Evolutionary conservation across 495 filamentous ascomycete species (phyloP).

Genomic region (Lindgomyces ingoldianus): DNA sequence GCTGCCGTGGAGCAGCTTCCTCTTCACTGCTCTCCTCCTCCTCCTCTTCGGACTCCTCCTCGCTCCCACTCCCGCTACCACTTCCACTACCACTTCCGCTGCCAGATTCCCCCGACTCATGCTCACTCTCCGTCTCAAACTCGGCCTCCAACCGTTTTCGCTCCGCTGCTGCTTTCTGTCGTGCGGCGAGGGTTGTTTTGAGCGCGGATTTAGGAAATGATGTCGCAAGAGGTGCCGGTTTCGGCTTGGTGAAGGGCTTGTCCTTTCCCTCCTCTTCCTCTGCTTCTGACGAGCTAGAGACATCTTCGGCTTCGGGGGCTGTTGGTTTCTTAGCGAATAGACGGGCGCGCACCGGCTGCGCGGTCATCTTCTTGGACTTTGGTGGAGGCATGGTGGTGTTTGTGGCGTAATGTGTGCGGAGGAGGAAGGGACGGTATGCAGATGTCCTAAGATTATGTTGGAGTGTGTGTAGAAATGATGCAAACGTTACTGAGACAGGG

Average conservation of each 20-base stretch:
- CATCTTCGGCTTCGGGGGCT: constrained; percentile 62
- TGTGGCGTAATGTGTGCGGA: neutral
- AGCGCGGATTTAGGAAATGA: constrained; percentile 55
- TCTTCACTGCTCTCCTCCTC: constrained; percentile 64
- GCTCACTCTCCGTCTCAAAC: constrained; percentile 41
- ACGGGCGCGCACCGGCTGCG: constrained; percentile 78
- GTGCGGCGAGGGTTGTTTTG: constrained; percentile 43
- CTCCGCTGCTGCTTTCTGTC: constrained; percentile 51
- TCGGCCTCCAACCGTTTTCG: constrained; percentile 43
- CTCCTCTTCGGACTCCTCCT: constrained; percentile 61
- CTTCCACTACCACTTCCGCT: constrained; percentile 46
- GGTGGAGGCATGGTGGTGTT: constrained; percentile 64
- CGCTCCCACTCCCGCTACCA: constrained; percentile 43
- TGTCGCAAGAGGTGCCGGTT: constrained; percentile 59
- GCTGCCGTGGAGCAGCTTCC: constrained; percentile 53
- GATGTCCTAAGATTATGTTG: neutral
- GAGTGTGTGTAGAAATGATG: neutral
- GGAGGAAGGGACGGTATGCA: neutral
- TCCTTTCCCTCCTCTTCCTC: constrained; percentile 55
- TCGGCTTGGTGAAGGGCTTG: constrained; percentile 37
- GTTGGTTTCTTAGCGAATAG: constrained; percentile 84
- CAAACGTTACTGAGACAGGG: too few species aligned
- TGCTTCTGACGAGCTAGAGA: constrained; percentile 62
- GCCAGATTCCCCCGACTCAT: constrained; percentile 26
- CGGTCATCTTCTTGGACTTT: constrained; percentile 79